These are phyloP conservation scores for Dactylella cylindrospora DNA, from an alignment of 2,329 filamentous ascomycete species.

Conservation along the genomic window DNA sequence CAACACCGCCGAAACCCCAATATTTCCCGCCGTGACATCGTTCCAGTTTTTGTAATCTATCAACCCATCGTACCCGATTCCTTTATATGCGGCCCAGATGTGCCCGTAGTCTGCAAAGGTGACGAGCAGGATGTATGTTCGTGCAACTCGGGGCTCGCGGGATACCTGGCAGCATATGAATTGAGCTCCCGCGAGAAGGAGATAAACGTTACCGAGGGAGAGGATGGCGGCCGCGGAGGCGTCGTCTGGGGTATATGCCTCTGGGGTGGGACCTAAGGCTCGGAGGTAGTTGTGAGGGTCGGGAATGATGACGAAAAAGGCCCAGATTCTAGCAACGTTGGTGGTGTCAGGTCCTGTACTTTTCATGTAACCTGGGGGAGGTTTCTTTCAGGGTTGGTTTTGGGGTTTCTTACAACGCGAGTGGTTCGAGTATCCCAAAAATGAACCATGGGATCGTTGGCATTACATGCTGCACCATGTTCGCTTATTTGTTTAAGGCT, in stretches of 20 bases:
- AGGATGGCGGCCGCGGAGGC: constrained; percentile 39
- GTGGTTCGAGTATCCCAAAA: constrained; percentile 17
- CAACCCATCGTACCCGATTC: constrained; percentile 49
- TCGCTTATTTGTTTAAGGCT: too few relatives aligned
- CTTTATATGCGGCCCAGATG: constrained; percentile 50
- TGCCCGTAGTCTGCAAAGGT: constrained; percentile 52
- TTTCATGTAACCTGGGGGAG: too few relatives aligned
- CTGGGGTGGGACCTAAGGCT: constrained; percentile 47
- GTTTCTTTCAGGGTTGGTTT: too few relatives aligned
- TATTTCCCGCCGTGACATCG: constrained; percentile 49
- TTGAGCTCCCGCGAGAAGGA: constrained; percentile 50
- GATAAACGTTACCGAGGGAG: constrained; percentile 49
- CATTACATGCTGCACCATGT: constrained; percentile 27
- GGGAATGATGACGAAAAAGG: constrained; percentile 39
- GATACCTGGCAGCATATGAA: constrained; percentile 50
- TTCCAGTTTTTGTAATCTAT: constrained; percentile 49
- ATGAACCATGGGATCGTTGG: constrained; percentile 21
- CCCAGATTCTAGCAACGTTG: constrained; percentile 4
- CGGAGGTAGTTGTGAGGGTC: constrained; percentile 50
- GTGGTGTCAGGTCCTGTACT: too few relatives aligned
- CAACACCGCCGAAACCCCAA: constrained; percentile 49
- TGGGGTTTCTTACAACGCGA: constrained; percentile 14
- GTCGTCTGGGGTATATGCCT: constrained; percentile 19
- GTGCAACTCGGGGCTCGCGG: constrained; percentile 46
- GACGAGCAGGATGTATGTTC: constrained; percentile 49